A percentile compares a stretch with the other conserved stretches of the same genome.
Evolutionary conservation across 2,329 filamentous ascomycete genomes (phyloP).

Genomic region (Paracorniculantispora psalliotae): DNA sequence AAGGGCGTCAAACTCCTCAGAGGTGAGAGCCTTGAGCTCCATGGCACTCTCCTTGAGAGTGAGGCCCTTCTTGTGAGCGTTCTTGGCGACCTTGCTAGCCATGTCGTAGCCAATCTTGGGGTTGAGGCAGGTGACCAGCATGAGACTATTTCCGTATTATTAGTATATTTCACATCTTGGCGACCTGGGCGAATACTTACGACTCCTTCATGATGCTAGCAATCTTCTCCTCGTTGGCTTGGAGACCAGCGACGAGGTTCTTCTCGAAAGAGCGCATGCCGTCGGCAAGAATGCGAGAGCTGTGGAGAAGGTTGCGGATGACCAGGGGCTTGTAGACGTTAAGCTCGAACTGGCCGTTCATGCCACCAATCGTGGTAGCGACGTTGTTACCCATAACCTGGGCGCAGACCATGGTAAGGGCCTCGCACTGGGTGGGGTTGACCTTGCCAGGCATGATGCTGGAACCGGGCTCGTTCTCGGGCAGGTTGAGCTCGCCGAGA

Average conservation of each 20-base stretch:
- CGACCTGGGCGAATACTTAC: conserved; percentile 45
- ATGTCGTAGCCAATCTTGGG: conserved; percentile 97
- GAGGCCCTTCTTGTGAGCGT: conserved; percentile 96
- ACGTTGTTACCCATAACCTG: conserved; percentile 98
- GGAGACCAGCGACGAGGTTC: conserved; percentile 81
- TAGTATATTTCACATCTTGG: conserved; percentile 15
- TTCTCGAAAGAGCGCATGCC: conserved; percentile 94
- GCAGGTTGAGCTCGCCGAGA: conserved; percentile 85
- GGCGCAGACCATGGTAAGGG: conserved; percentile 93
- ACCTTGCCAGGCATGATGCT: conserved; percentile 99
- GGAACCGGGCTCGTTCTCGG: conserved; percentile 96
- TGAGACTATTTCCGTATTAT: conserved; percentile 57
- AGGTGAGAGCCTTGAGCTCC: conserved; percentile 83
- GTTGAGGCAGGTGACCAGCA: conserved; percentile 97
- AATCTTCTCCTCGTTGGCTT: conserved; percentile 94
- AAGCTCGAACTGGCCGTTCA: conserved; percentile 97
- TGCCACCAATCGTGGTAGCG: conserved; percentile 86
- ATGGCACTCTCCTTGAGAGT: conserved; percentile 92
- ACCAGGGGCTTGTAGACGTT: conserved; percentile 98
- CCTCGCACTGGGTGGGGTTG: conserved; percentile 97
- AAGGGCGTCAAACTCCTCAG: conserved; percentile 83
- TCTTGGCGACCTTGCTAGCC: conserved; percentile 96
- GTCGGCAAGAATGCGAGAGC: conserved; percentile 79
- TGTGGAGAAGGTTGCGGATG: conserved; percentile 93
- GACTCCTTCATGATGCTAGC: conserved; percentile 86